Base-by-base conservation (phyloP, 2,329 filamentous ascomycete genomes). In the Daldinia sp. region DNA sequence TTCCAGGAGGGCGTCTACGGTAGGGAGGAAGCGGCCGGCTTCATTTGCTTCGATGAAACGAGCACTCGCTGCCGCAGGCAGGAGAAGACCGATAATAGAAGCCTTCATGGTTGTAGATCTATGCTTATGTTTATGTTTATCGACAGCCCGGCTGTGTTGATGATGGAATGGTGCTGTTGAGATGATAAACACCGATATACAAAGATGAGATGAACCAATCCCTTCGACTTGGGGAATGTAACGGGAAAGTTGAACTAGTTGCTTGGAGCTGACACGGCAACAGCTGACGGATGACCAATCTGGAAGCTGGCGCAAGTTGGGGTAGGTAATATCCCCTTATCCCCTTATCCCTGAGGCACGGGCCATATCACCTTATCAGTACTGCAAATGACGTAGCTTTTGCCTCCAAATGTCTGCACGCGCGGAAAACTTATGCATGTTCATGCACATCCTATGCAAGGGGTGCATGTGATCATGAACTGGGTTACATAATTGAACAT, bases 41-140 rank as follows among this genome's bases (percentile, higher is more conserved):
- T 90, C 87, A 71, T 79, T 78, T 35, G 81, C 73, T 75, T 89
- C 85, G 74, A 89, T 77, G 73, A 88, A 90, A 71, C 88, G 87
- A 60, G 86, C 87, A 71, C 82, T 83, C 63, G 83, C 82, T 58
- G 82, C 77, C 37, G 79, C 83, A 54, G 87, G 87, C 69, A 89
- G 81, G 71, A 88, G 82, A 64, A 87, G 79, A 58, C 87, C 84
- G 62, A 90, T 76, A 13, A 88, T 75, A 58, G 87, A 87, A 44
- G 84, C 81, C 68, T 82, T 82, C 78, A 79, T 79, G 28, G 20
- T 75, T 63, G 20, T 20, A 37, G 54, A 51, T 35, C 53, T 18
- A 13, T 56, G 6, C 10, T 35, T 6, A 23, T n/a, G n/a, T n/a
- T n/a, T n/a, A 2, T 23, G 20, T 23, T 56, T 39, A 54, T 42